Evolutionary conservation across 345 rosid genomes (phyloP), one percentile per base, ranked within the genome.

Genomic region (Capsella bursapastoris): DNA sequence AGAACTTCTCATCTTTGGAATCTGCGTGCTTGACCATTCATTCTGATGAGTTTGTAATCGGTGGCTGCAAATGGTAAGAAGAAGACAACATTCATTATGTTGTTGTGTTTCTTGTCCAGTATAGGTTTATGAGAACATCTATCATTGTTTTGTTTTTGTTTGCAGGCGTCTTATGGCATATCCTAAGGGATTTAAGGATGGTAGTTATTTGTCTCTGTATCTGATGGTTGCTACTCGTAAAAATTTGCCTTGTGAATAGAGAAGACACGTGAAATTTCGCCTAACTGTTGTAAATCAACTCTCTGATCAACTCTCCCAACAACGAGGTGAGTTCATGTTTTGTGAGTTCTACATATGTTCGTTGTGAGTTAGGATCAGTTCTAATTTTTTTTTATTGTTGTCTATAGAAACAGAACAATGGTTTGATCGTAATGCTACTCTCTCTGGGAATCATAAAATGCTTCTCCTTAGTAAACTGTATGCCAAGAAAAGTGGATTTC

Each of bases 261-360:
- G 11, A 51, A 22, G 29, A 2, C 56, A 22, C 14, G 4, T 1
- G 10, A 22, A 10, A 51, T 22, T 3, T 51, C 14, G 56, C 7
- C 31, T 50, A 50, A 22, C 56, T 22, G 56, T 50, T 50, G 56
- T 51, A 4, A 22, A 51, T 51, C 56, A 51, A 51, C 31, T 51
- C 1, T 22, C 14, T 1, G 31, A 22, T 1, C 10, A 8, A 10
- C 14, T 9, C 56, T 51, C 56, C 6, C 13, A 4, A 51, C 7
- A 4, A 4, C 0, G 3, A 51, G 31, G 56, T 51, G 27, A 16
- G 27, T 49, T 50, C 29, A 0, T 22, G 9, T 50, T 3, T 50
- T 48, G 52, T 15, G 25, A 0, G 0, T 50, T 8, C 10, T n/a
- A 44, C 2, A 12, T 44, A 0, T 13, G 15, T 32, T 47, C 6